These are phyloP conservation scores for Choanephora cucurbitarum DNA, from an alignment of 371 early-diverging fungal genomes.

Conservation along the genomic window DNA sequence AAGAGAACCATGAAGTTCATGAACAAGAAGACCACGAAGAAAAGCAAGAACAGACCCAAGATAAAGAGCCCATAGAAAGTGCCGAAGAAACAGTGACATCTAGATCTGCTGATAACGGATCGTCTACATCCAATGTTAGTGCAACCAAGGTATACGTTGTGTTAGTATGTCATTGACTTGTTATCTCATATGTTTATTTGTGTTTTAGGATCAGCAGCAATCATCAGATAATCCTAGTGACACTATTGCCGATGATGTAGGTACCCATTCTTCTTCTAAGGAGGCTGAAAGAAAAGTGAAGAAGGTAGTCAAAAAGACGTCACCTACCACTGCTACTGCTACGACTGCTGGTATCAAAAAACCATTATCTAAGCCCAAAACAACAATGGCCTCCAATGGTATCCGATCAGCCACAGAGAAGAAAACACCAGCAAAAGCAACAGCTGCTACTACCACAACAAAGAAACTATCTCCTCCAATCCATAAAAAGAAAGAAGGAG, in stretches of 20 bases:
- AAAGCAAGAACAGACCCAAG: background rate
- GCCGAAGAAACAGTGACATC: background rate
- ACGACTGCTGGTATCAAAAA: conserved; percentile 5
- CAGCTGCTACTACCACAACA: background rate
- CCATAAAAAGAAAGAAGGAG: conserved; percentile 1
- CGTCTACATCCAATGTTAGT: background rate
- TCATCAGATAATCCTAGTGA: conserved; percentile 6
- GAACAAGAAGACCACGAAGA: conserved; percentile 5
- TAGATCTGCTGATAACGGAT: no score
- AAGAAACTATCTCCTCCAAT: background rate
- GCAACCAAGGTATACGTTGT: conserved; percentile 1
- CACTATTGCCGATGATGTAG: conserved; percentile 2
- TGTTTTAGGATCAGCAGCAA: background rate
- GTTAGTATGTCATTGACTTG: background rate
- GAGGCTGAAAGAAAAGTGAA: background rate
- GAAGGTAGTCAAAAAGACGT: conserved; percentile 1
- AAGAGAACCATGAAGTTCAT: background rate
- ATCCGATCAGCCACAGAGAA: background rate
- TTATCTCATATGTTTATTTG: background rate
- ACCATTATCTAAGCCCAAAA: conserved; percentile 1
- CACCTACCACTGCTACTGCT: conserved; percentile 5
- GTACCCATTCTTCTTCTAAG: background rate
- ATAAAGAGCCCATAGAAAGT: background rate
- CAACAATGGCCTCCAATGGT: background rate
- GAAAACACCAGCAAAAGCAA: background rate